These are phyloP conservation scores for Cucurbita ficifolia DNA, from an alignment of 306 rosid genomes.

Conservation along the genomic window DNA sequence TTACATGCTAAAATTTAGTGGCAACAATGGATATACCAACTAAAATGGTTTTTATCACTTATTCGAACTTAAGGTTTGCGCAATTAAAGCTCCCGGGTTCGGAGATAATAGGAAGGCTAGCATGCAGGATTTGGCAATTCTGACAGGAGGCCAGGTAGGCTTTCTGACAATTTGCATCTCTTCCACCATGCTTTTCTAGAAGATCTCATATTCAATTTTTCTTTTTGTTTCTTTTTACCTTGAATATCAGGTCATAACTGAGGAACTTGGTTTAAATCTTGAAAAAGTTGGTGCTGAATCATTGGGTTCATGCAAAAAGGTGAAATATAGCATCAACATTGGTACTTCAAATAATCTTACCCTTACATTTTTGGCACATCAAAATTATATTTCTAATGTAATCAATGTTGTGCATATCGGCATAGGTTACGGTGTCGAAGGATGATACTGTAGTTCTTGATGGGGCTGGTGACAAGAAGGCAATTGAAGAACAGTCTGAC, in stretches of 20 bases:
- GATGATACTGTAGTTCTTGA: conserved; percentile 88
- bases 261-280: conserved; percentile 77
- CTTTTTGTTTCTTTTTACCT: neutral
- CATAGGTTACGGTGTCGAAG: conserved; percentile 66
- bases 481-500: conserved; percentile 81
- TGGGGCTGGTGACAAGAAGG: conserved; percentile 87
- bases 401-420: neutral
- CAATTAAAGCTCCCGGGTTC: conserved; percentile 90
- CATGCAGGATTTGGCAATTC: conserved; percentile 77
- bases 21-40: neutral
- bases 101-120: conserved; percentile 74
- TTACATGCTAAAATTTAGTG: neutral
- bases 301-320: conserved; percentile 89
- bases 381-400: neutral
- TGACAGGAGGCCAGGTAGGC: conserved; percentile 77
- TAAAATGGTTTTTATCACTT: neutral
- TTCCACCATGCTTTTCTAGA: neutral
- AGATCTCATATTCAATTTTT: neutral
- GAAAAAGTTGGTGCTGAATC: conserved; percentile 61
- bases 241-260: conserved; percentile 61
- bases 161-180: neutral
- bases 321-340: conserved; percentile 7
- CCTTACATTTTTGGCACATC: neutral
- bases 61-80: conserved; percentile 44
- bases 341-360: too few species aligned